These are phyloP conservation scores for Gastrolobium bilobum DNA, from an alignment of 306 rosid genomes.

Conservation along the genomic window DNA sequence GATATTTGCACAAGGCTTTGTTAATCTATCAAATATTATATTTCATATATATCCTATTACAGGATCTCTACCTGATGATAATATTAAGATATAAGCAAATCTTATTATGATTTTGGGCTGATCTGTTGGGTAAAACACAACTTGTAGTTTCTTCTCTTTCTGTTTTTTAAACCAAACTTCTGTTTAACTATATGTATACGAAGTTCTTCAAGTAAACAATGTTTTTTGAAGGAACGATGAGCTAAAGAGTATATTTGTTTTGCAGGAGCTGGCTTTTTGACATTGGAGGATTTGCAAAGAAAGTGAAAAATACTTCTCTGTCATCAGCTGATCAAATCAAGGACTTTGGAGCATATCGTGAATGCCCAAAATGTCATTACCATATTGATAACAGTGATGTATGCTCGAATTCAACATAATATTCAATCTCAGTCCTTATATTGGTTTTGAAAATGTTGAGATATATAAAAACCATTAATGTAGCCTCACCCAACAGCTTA, in stretches of 20 bases:
- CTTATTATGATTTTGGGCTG: not conserved
- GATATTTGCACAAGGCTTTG: too few relatives aligned
- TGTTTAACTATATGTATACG: not conserved
- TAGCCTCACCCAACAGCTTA: too few relatives aligned
- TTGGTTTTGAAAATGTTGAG: constrained; percentile 17
- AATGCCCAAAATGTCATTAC: constrained; percentile 78
- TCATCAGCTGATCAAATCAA: constrained; percentile 60
- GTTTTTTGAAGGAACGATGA: constrained; percentile 23
- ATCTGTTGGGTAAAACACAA: constrained; percentile 1
- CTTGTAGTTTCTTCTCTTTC: not conserved
- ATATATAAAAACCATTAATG: too few relatives aligned
- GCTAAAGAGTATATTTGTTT: constrained; percentile 41
- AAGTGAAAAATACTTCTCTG: constrained; percentile 65
- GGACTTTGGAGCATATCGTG: constrained; percentile 70
- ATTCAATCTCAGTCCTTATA: constrained; percentile 21
- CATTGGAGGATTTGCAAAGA: constrained; percentile 70
- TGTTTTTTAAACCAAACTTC: not conserved
- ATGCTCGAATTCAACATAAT: constrained; percentile 49
- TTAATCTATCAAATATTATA: too few relatives aligned
- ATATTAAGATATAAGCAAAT: not conserved
- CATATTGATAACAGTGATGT: constrained; percentile 74
- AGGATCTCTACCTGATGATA: too few relatives aligned
- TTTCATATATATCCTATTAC: too few relatives aligned
- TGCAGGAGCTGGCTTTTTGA: constrained; percentile 77
- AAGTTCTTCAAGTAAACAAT: constrained; percentile 17